Conservation (phyloP, 352 stramenopile genomes). For the Phytophthora uliginosa region DNA sequence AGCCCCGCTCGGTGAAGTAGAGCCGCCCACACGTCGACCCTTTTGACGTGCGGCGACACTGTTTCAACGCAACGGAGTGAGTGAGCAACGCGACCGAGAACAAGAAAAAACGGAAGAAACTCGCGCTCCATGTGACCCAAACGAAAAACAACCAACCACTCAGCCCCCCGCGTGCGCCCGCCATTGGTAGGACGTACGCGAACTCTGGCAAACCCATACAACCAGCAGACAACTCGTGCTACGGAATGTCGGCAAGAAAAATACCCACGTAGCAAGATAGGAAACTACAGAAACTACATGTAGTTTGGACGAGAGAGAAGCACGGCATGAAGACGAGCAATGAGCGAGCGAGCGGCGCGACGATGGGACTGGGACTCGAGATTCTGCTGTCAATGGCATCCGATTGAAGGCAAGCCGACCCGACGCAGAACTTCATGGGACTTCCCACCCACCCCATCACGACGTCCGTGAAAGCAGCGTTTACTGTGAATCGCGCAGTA, state of each 20-base stretch:
- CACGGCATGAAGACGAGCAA: slow-evolving; percentile 40
- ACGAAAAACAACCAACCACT: slow-evolving; percentile 35
- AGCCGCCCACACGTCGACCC: slow-evolving; percentile 19
- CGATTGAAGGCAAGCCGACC: slow-evolving; percentile 34
- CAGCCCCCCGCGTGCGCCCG: slow-evolving; percentile 12
- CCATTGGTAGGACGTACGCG: slow-evolving; percentile 14
- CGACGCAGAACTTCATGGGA: slow-evolving; percentile 17
- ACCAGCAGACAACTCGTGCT: slow-evolving; percentile 43
- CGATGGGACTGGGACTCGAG: slow-evolving; percentile 18
- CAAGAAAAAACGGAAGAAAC: slow-evolving; percentile 33
- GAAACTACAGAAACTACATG: slow-evolving; percentile 36
- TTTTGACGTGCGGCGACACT: slow-evolving; percentile 40
- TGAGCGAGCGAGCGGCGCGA: slow-evolving; percentile 33
- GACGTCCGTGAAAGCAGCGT: slow-evolving; percentile 31
- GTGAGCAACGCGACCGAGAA: slow-evolving; percentile 25
- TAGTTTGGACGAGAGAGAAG: slow-evolving; percentile 19
- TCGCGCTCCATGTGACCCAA: slow-evolving; percentile 40
- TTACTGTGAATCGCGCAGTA: slow-evolving; percentile 46
- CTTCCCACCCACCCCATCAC: slow-evolving; percentile 4
- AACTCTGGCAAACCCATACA: too few species aligned
- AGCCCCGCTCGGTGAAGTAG: slow-evolving; percentile 82
- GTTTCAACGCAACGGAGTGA: slow-evolving; percentile 43
- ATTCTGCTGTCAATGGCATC: slow-evolving; percentile 8
- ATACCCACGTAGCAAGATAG: slow-evolving; percentile 38
- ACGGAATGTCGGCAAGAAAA: slow-evolving; percentile 43